Conservation (phyloP, 805 yeast species). For the Candida adriatica region DNA sequence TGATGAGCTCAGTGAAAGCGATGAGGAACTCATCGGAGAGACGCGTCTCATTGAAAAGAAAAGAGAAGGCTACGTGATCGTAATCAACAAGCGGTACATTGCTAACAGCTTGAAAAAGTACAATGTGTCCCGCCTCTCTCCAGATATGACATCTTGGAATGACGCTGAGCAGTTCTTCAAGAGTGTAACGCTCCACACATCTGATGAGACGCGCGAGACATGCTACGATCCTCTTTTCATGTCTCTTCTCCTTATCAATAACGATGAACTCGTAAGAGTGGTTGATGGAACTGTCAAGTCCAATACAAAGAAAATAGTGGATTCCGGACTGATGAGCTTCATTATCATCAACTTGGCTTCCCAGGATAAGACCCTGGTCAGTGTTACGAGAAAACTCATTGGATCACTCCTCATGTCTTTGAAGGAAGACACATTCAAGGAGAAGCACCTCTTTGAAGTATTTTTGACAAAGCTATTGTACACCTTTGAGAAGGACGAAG, state of each 20-base stretch:
- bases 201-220: constrained; percentile 21
- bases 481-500: constrained; percentile 23
- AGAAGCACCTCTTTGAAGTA: constrained; percentile 46
- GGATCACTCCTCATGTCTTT: constrained; percentile 37
- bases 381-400: constrained; percentile 38
- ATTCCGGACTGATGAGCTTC: constrained; percentile 47
- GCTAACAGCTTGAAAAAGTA: constrained; percentile 39
- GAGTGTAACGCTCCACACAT: constrained; percentile 12
- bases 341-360: constrained; percentile 41
- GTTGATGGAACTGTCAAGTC: constrained; percentile 26
- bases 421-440: constrained; percentile 43
- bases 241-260: constrained; percentile 52
- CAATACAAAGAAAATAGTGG: constrained; percentile 51
- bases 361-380: constrained; percentile 20
- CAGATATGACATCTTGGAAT: constrained; percentile 28
- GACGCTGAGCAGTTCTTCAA: constrained; percentile 26
- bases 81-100: constrained; percentile 43
- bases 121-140: constrained; percentile 19
- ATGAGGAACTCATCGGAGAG: constrained; percentile 40
- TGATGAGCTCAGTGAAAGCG: constrained; percentile 31
- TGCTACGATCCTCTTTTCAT: constrained; percentile 70
- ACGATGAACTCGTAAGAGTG: constrained; percentile 49
- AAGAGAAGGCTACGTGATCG: constrained; percentile 41
- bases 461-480: constrained; percentile 37
- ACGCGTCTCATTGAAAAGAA: constrained; percentile 40